Evolutionary conservation across 2,329 filamentous ascomycete species (phyloP).

Genomic region (Pyricularia pennisetigena): DNA sequence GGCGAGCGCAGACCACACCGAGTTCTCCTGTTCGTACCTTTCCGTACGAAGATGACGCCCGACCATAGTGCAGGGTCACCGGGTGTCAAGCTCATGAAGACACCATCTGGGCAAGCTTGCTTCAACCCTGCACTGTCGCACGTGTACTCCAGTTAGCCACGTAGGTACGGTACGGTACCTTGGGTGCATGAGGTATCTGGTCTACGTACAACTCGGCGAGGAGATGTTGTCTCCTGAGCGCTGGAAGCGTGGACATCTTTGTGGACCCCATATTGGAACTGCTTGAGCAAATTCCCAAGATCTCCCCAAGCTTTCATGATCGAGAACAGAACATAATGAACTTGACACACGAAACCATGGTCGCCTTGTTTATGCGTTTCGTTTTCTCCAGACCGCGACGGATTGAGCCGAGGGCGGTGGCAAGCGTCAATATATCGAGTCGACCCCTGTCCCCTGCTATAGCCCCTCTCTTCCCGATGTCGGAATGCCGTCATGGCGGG

Average conservation of each 20-base stretch:
- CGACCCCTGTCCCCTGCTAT: not conserved
- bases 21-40: conserved; percentile 48
- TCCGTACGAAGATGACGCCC: conserved; percentile 83
- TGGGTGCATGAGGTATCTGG: not conserved
- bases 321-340: not conserved
- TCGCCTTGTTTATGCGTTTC: conserved; percentile 1
- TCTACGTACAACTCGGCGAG: conserved; percentile 68
- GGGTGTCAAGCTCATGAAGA: conserved; percentile 78
- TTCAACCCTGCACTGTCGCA: conserved; percentile 62
- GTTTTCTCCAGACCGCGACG: not conserved
- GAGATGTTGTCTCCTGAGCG: conserved; percentile 64
- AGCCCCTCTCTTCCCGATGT: not conserved
- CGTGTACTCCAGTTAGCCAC: conserved; percentile 14
- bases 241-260: conserved; percentile 36
- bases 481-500: not conserved
- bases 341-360: not conserved
- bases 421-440: not conserved
- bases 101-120: conserved; percentile 71
- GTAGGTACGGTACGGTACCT: not conserved
- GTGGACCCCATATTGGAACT: conserved; percentile 30
- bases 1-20: not conserved
- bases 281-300: not conserved
- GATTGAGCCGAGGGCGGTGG: conserved; percentile 1
- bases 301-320: not conserved
- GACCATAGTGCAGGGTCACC: conserved; percentile 77